Evolutionary conservation across 2,329 filamentous ascomycete genomes (phyloP).

Genomic region (Tolypocladium tropicale): DNA sequence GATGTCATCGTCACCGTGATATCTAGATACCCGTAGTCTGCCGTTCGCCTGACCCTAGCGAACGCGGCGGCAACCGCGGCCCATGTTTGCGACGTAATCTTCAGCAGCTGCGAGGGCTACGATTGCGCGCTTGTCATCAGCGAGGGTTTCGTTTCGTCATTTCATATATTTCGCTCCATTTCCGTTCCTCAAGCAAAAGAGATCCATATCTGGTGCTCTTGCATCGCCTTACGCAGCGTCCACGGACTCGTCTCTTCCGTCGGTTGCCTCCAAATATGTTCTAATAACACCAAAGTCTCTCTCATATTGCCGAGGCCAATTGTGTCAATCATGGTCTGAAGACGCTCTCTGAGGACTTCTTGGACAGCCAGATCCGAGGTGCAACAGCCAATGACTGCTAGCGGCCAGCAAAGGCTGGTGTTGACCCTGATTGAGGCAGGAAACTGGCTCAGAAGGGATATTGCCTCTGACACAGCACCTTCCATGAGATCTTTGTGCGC

Average conservation of each 20-base stretch:
- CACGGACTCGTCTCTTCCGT: conserved; percentile 25
- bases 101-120: too few species aligned
- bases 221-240: conserved; percentile 34
- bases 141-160: neutral
- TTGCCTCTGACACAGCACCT: conserved; percentile 17
- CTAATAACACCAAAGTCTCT: conserved; percentile 28
- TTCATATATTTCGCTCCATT: neutral
- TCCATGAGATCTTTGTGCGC: conserved; percentile 16
- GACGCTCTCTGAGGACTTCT: conserved; percentile 20
- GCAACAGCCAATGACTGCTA: conserved; percentile 27
- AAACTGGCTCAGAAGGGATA: conserved; percentile 20
- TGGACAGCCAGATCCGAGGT: conserved; percentile 22
- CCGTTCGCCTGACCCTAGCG: neutral
- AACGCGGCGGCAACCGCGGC: neutral
- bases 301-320: conserved; percentile 36
- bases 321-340: conserved; percentile 21
- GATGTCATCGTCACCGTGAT: too few species aligned
- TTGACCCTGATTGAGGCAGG: conserved; percentile 23
- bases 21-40: too few species aligned
- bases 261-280: conserved; percentile 29
- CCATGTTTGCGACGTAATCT: neutral
- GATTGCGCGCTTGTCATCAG: too few species aligned
- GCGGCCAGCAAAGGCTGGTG: conserved; percentile 28
- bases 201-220: conserved; percentile 35
- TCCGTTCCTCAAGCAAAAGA: conserved; percentile 29